phyloP scores from a whole-genome alignment of 352 stramenopile species.

The Phytophthora lateralis region DNA sequence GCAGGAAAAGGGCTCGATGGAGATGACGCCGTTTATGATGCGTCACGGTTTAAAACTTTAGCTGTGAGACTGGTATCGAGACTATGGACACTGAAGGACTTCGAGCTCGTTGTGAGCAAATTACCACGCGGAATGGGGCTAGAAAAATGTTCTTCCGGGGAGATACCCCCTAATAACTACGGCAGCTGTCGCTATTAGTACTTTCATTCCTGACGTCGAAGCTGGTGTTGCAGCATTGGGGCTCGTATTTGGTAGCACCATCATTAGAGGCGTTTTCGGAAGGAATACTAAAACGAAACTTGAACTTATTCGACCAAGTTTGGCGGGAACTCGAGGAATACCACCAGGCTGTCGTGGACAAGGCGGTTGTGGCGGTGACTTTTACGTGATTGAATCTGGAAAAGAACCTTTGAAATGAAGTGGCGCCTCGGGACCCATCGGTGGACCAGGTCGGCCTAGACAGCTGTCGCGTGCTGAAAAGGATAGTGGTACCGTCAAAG shows the following conservation, averaged over 20 bases:
- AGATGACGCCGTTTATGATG: background rate
- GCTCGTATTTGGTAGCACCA: background rate
- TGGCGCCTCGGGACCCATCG: background rate
- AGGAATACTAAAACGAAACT: slow-evolving; percentile 6
- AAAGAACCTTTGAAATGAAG: background rate
- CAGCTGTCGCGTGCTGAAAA: background rate
- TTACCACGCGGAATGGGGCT: background rate
- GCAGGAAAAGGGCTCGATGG: slow-evolving; percentile 1
- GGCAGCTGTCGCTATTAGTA: background rate
- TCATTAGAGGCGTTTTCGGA: background rate
- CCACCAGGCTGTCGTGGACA: slow-evolving; percentile 2
- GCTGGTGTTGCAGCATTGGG: background rate
- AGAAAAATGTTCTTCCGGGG: background rate
- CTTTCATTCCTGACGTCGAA: background rate
- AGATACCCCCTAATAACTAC: background rate
- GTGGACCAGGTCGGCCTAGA: background rate
- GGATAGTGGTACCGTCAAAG: background rate
- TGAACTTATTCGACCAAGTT: background rate
- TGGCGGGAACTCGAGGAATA: background rate
- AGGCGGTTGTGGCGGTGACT: background rate
- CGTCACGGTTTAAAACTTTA: background rate
- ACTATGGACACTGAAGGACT: background rate
- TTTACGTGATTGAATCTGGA: slow-evolving; percentile 1
- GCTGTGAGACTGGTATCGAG: background rate
- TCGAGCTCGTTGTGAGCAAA: background rate